Percentiles rank a stretch among this genome's conserved stretches.
phyloP scores from a whole-genome alignment of 169 alveolate species.

The Cyclospora cayetanensis region DNA sequence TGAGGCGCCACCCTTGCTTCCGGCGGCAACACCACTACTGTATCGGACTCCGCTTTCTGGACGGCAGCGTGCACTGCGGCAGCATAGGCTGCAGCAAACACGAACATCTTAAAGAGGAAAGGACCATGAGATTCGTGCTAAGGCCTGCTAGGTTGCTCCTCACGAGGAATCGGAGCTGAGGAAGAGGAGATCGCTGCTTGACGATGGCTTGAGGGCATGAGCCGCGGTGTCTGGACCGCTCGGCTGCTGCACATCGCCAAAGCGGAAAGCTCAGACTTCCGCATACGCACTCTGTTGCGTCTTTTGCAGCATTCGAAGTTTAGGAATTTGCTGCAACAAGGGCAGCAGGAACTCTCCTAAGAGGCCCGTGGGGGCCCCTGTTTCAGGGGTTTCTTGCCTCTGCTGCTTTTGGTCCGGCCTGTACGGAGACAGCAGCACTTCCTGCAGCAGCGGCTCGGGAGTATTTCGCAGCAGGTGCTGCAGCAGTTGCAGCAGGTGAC shows the following conservation, averaged over 20 bases:
- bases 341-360: too few species aligned
- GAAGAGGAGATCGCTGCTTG: too few species aligned
- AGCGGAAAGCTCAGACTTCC: too few species aligned
- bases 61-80: conserved; percentile 26
- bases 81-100: neutral
- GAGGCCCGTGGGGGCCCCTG: neutral
- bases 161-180: too few species aligned
- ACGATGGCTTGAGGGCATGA: too few species aligned
- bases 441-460: conserved; percentile 14
- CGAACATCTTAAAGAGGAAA: neutral
- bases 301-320: neutral
- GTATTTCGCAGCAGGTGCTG: conserved; percentile 27
- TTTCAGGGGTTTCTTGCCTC: neutral
- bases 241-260: too few species aligned
- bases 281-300: neutral
- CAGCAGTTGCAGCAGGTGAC: conserved; percentile 34
- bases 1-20: conserved; percentile 17
- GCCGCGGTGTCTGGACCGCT: too few species aligned
- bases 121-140: too few species aligned
- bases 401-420: conserved; percentile 24
- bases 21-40: conserved; percentile 8
- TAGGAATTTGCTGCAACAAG: conserved; percentile 25
- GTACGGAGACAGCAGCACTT: neutral
- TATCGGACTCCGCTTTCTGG: neutral
- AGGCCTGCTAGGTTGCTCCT: too few species aligned